Conservation (phyloP, 2,329 filamentous ascomycete species). For the Monilinia fructigena region DNA sequence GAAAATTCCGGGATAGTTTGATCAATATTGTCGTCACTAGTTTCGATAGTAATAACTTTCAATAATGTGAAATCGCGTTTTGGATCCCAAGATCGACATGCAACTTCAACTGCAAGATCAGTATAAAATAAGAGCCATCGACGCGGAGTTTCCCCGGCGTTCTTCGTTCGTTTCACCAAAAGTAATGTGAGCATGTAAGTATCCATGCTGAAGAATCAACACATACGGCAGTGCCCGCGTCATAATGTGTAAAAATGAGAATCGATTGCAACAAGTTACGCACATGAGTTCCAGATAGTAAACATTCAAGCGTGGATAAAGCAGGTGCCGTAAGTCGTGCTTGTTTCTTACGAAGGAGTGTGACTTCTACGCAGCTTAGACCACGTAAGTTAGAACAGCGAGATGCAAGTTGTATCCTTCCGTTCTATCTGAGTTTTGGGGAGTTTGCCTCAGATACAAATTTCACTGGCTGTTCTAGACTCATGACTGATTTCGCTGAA, state of each 20-base stretch:
- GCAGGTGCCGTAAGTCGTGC: neutral
- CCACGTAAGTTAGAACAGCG: neutral
- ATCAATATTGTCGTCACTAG: neutral
- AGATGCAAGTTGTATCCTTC: neutral
- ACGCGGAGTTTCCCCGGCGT: neutral
- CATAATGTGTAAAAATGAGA: neutral
- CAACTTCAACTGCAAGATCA: neutral
- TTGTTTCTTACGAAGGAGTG: conserved; percentile 3
- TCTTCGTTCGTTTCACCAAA: neutral
- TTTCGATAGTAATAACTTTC: neutral
- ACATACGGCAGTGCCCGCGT: neutral
- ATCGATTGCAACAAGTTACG: neutral
- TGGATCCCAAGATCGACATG: neutral
- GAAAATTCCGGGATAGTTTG: neutral
- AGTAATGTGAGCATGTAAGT: neutral
- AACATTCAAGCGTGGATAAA: neutral
- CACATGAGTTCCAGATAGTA: neutral
- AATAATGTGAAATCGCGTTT: neutral
- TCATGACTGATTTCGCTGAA: neutral
- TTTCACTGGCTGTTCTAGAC: neutral
- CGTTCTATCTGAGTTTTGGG: neutral
- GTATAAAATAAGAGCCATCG: conserved; percentile 3
- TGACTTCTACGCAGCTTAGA: neutral
- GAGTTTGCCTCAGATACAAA: neutral
- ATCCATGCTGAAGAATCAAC: neutral